Percentiles rank a stretch among this genome's conserved stretches.
Conservation (phyloP, 805 yeast species). For the Lipomyces chichibuensis region DNA sequence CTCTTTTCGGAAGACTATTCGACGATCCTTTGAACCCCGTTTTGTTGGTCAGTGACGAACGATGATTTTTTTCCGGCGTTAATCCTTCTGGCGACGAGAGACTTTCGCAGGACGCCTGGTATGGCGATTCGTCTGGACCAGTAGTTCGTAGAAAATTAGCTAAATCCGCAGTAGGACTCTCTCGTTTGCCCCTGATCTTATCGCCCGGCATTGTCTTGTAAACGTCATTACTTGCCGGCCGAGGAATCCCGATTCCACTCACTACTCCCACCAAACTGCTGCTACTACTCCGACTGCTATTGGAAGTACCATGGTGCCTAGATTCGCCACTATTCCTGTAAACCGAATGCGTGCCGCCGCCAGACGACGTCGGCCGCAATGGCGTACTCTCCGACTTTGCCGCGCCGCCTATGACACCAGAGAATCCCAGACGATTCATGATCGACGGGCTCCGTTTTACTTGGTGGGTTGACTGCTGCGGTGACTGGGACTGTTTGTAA, state of each 20-base stretch:
- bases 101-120: not conserved
- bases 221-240: not conserved
- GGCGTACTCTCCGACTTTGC: not conserved
- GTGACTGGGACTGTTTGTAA: not conserved
- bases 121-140: not conserved
- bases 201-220: not conserved
- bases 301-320: not conserved
- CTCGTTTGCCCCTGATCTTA: not conserved
- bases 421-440: constrained; percentile 15
- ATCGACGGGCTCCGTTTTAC: constrained; percentile 7
- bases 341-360: not conserved
- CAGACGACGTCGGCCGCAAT: not conserved
- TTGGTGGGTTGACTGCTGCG: not conserved
- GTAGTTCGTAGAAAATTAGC: not conserved
- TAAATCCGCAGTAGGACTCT: not conserved
- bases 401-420: constrained; percentile 5
- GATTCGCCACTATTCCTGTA: not conserved
- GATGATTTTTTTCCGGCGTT: not conserved
- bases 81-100: not conserved
- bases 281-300: not conserved
- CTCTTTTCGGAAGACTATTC: not conserved
- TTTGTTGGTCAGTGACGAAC: not conserved
- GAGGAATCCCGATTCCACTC: constrained; percentile 5
- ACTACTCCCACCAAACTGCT: constrained; percentile 2
- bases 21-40: not conserved